phyloP scores from a whole-genome alignment of 2,329 filamentous ascomycete species.

The Dendrostoma leiphaemia region DNA sequence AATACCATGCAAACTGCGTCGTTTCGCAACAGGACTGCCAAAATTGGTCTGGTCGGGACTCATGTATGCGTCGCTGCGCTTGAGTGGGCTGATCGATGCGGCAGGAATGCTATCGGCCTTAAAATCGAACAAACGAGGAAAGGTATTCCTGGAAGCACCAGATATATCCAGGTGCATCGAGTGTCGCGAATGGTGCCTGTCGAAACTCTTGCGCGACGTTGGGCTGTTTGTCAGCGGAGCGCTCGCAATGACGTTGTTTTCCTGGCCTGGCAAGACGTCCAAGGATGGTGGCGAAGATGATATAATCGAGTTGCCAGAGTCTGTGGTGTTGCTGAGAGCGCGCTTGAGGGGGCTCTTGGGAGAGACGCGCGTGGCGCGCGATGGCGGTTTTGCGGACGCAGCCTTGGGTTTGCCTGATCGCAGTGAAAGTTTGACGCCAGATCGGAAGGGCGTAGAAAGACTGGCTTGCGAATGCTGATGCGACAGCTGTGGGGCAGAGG shows the following conservation, averaged over 20 bases:
- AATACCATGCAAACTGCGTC: slow-evolving; percentile 79
- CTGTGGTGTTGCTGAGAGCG: slow-evolving; percentile 66
- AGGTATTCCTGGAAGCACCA: slow-evolving; percentile 48
- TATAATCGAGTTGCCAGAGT: slow-evolving; percentile 67
- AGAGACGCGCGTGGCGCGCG: slow-evolving; percentile 63
- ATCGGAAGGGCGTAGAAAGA: slow-evolving; percentile 63
- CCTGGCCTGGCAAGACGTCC: slow-evolving; percentile 40
- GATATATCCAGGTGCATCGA: slow-evolving; percentile 58
- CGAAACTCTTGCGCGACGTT: slow-evolving; percentile 40
- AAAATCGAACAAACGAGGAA: slow-evolving; percentile 50
- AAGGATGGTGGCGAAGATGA: slow-evolving; percentile 42
- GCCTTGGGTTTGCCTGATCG: slow-evolving; percentile 62
- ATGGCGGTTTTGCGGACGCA: slow-evolving; percentile 50
- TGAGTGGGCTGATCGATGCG: slow-evolving; percentile 76
- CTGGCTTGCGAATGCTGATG: slow-evolving; percentile 43
- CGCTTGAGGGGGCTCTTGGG: slow-evolving; percentile 81
- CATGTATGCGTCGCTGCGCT: slow-evolving; percentile 89
- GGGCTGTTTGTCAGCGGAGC: slow-evolving; percentile 37
- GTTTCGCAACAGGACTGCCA: slow-evolving; percentile 86
- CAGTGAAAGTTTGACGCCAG: slow-evolving; percentile 65
- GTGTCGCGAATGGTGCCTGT: slow-evolving; percentile 47
- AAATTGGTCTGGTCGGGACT: slow-evolving; percentile 75
- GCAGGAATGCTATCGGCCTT: slow-evolving; percentile 45
- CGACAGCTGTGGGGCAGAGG: slow-evolving; percentile 30
- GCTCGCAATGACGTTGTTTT: slow-evolving; percentile 35